These are phyloP conservation scores for Alternaria gansuensis DNA, from an alignment of 2,329 filamentous ascomycete genomes.

Conservation along the genomic window DNA sequence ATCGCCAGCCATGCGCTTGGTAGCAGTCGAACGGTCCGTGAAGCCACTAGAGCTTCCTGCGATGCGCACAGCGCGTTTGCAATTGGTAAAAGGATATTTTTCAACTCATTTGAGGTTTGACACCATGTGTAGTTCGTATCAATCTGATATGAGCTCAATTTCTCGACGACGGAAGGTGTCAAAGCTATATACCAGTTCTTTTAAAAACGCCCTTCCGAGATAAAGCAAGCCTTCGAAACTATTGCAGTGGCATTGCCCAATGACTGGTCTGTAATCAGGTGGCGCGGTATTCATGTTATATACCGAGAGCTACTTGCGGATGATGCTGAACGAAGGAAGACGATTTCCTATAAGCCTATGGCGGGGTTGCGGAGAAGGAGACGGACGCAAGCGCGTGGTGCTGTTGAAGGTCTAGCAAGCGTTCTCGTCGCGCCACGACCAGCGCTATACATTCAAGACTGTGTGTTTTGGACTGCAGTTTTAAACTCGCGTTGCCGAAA, in stretches of 20 bases:
- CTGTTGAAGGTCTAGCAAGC: neutral
- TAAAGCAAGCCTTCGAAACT: constrained; percentile 7
- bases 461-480: neutral
- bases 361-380: constrained; percentile 9
- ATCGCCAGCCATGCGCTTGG: constrained; percentile 43
- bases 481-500: neutral
- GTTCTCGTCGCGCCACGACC: too few relatives aligned
- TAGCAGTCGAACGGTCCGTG: constrained; percentile 52
- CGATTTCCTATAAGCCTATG: constrained; percentile 3
- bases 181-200: constrained; percentile 26
- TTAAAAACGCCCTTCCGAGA: constrained; percentile 7
- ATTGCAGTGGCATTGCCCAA: constrained; percentile 15
- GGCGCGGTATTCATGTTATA: constrained; percentile 13
- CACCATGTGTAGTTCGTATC: neutral
- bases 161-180: neutral
- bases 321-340: constrained; percentile 8
- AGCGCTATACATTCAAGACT: too few relatives aligned
- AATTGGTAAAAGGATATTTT: constrained; percentile 23
- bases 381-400: neutral
- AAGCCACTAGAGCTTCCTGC: constrained; percentile 53
- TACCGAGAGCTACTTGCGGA: constrained; percentile 16
- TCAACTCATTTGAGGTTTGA: constrained; percentile 21
- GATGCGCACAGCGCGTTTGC: constrained; percentile 43
- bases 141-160: neutral
- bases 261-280: constrained; percentile 5